Base-by-base conservation (phyloP, 345 rosid species). In the Cardamine resedifolia region DNA sequence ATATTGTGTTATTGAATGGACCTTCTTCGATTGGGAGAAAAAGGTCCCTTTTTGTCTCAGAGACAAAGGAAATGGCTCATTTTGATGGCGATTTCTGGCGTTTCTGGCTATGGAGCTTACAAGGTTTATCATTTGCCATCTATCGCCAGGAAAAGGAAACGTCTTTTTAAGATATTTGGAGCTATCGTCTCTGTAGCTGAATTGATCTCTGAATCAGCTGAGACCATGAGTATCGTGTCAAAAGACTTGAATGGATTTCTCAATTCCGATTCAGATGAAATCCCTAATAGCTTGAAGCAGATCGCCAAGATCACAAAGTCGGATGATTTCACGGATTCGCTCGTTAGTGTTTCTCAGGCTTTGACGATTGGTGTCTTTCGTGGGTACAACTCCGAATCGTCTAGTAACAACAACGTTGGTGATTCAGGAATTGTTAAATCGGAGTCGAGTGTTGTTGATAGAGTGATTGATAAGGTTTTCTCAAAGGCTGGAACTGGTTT, bases 221-320 rank as follows among this genome's bases (percentile, higher is more conserved):
- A 86, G 48, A 73, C 86, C 20, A 34, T 86, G 7, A 75, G 82
- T 39, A 64, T 96, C 47, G 86, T 96, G 21, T 84, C 89, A 14
- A 84, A 75, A 74, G 98, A 96, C 52, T 66, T 96, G 79, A 90
- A 80, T 48, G 74, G 57, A 68, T 96, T 96, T 31, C 72, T 96
- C 64, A 80, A 24, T 48, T 92, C 98, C 2, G 97, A 87, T 74
- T 81, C 96, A 0, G 92, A 92, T 41, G 79, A 90, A 59, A 80
- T 90, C 53, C 99, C 99, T 7, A 88, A 84, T 55, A 92, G 99
- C 58, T 76, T 96, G 77, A 92, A 71, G 79, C 99, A 96, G 79
- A 79, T 96, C 68, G 83, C 96, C 0, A 96, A 90, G 82, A 85
- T 96, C 60, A 79, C 87, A 0, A 86, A 61, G 36, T 92, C 97